Conservation (phyloP, 148 eudicot species). For the Silene conica region DNA sequence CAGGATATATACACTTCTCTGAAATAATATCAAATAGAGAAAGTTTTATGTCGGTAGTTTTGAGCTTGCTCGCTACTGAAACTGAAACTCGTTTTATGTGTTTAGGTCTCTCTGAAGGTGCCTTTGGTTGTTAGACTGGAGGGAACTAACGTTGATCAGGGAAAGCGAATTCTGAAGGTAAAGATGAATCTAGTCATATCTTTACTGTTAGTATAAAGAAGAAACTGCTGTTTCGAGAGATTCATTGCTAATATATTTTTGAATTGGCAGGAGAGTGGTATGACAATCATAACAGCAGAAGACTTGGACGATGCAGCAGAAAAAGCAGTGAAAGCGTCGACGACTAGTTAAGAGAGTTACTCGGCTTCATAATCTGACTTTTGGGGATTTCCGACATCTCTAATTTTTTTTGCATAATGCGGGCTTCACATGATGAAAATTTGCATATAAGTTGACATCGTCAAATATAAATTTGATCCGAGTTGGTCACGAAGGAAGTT, state of each 20-base stretch:
- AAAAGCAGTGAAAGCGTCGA: slow-evolving; percentile 74
- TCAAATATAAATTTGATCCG: slow-evolving; percentile 14
- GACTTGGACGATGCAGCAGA: slow-evolving; percentile 97
- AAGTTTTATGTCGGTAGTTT: background rate
- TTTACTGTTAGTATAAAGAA: background rate
- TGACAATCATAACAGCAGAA: slow-evolving; percentile 86
- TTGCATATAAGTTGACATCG: slow-evolving; percentile 20
- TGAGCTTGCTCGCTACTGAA: background rate
- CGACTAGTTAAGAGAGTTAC: slow-evolving; percentile 22
- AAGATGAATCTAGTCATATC: background rate
- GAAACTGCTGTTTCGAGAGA: background rate
- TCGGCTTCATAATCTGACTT: background rate
- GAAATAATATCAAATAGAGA: background rate
- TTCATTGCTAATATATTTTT: background rate
- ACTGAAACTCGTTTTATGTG: background rate
- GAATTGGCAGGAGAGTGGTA: slow-evolving; percentile 78
- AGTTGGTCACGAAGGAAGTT: background rate
- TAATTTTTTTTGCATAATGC: background rate
- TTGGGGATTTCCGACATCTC: slow-evolving; percentile 1
- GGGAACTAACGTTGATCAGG: slow-evolving; percentile 97
- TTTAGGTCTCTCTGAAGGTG: slow-evolving; percentile 82
- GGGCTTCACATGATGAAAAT: slow-evolving; percentile 23
- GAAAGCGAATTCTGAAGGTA: slow-evolving; percentile 91
- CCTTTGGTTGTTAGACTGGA: slow-evolving; percentile 90
- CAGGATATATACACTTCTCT: background rate